Base-by-base conservation (phyloP, 148 eudicot genomes). In the Spergularia bocconei region DNA sequence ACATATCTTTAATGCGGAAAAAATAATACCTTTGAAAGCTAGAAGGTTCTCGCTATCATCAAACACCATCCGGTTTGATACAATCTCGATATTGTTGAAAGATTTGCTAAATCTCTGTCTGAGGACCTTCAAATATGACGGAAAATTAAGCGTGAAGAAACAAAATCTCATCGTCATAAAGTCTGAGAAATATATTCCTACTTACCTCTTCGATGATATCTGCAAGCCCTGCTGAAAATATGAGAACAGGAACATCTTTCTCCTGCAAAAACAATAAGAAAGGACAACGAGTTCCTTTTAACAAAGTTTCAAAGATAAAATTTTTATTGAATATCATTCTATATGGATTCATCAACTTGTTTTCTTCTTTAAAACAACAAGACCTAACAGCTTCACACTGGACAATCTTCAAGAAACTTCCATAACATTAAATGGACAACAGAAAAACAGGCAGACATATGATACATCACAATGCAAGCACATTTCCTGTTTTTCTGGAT, bases 181-280 rank as follows among this genome's bases (percentile, higher is more conserved):
- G 11, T 29, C 56, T 11, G 21, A 36, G 60, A 17, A 66, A 69
- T 65, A 5, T 47, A 71, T 17, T 48, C 38, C n/a, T 13, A 58
- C 81, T 78, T 75, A 88, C 98, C 97, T 93, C 98, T 78, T 91
- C 98, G 53, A 93, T 93, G 48, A 93, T 87, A 87, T 93, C 98
- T 8, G 98, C 98, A 67, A 93, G 88, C 62, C 98, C 98, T 38
- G 98, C 98, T 68, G 98, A 93, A 82, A 93, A 93, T 79, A 93
- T 88, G 63, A 93, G 91, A 78, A 91, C 88, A 57, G 97, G 98
- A 78, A 91, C 89, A 79, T 85, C 82, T 70, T 78, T 87, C 80
- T 85, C 87, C 98, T 93, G 91, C 83, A 81, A 53, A 15, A 70
- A 47, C 62, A 71, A 75, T 59, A 76, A 72, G 59, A 25, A 72